Evolutionary conservation across 345 rosid species (phyloP).

Genomic region (Anacardium occidentale): DNA sequence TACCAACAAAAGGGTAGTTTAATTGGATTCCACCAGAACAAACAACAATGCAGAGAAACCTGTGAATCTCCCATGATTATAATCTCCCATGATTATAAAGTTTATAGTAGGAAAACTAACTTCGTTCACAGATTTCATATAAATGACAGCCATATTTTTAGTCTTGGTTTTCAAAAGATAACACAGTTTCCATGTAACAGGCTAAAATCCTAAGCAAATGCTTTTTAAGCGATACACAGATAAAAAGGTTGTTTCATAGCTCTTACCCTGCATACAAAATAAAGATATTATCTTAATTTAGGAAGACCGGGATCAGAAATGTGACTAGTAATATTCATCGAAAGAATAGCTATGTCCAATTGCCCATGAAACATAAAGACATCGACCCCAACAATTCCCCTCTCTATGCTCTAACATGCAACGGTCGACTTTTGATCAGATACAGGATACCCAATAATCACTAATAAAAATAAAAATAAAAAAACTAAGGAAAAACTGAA

Average conservation of each 20-base stretch:
- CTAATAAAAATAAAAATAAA: too few species aligned
- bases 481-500: background rate
- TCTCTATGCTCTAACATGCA: too few species aligned
- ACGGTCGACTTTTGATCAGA: too few species aligned
- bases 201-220: background rate
- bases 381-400: too few species aligned
- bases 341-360: background rate
- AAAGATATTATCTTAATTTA: too few species aligned
- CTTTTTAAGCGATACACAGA: background rate
- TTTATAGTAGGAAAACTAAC: background rate
- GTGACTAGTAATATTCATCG: background rate
- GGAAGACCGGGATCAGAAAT: too few species aligned
- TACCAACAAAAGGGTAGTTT: conserved; percentile 30
- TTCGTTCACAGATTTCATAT: too few species aligned
- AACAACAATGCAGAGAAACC: conserved; percentile 25
- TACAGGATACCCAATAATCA: background rate
- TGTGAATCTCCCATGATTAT: conserved; percentile 20
- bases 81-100: conserved; percentile 3
- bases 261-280: background rate
- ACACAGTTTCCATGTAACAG: background rate
- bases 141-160: background rate
- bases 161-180: background rate
- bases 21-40: conserved; percentile 14
- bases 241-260: background rate
- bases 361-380: too few species aligned